A percentile compares a stretch with the other conserved stretches of the same genome.
Evolutionary conservation across 768 basidiomycete species (phyloP).

Genomic region (Collybia sordida): DNA sequence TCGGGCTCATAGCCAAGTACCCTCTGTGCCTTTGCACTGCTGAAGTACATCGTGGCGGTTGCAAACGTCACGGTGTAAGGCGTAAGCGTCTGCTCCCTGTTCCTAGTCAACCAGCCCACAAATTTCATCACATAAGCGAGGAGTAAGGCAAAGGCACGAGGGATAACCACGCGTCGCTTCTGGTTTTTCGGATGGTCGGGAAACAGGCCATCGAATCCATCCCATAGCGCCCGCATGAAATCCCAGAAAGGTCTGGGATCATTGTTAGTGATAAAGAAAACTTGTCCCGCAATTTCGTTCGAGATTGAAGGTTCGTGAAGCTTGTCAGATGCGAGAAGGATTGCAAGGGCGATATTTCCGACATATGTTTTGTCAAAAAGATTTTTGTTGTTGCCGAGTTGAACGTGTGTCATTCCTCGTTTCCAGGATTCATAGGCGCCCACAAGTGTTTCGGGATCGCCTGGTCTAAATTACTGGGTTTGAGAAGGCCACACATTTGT

Average conservation of each 20-base stretch:
- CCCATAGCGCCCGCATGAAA: background rate
- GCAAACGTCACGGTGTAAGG: background rate
- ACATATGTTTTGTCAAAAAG: conserved; percentile 85
- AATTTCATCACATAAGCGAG: background rate
- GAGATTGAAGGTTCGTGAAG: conserved; percentile 38
- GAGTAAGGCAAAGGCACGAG: background rate
- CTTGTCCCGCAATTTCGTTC: background rate
- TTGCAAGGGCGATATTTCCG: conserved; percentile 78
- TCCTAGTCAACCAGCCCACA: background rate
- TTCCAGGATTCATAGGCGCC: conserved; percentile 65
- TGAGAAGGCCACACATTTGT: background rate
- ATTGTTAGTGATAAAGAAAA: background rate
- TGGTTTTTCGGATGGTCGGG: background rate
- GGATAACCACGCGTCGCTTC: background rate
- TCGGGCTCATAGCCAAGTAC: background rate
- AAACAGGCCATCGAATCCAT: background rate
- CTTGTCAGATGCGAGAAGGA: conserved; percentile 78
- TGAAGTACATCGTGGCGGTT: background rate
- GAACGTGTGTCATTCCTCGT: conserved; percentile 70
- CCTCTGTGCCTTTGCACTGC: background rate
- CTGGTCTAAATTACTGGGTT: conserved; percentile 51
- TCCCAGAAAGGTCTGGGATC: background rate
- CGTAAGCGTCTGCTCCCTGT: background rate
- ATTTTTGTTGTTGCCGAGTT: conserved; percentile 79
- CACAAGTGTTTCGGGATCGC: conserved; percentile 69